These are phyloP conservation scores for Serendipita indica DNA, from an alignment of 768 basidiomycete genomes.

Conservation along the genomic window DNA sequence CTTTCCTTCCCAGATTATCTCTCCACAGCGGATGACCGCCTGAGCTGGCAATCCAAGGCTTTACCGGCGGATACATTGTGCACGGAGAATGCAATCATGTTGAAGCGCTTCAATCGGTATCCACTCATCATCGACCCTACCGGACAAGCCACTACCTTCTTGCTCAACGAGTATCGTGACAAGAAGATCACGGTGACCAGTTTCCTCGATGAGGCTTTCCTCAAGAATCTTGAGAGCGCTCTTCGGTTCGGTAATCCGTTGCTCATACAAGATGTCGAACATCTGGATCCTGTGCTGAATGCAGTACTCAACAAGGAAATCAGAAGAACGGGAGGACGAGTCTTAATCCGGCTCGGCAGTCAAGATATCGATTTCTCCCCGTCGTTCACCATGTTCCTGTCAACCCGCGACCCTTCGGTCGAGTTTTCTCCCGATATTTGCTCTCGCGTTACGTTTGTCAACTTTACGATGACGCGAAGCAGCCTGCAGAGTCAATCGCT, in stretches of 20 bases:
- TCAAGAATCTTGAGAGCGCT: constrained; percentile 97
- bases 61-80: constrained; percentile 93
- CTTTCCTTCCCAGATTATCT: constrained; percentile 90
- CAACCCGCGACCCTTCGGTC: constrained; percentile 91
- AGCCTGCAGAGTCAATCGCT: constrained; percentile 97
- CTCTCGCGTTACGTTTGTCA: constrained; percentile 90
- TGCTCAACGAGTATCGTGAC: constrained; percentile 87
- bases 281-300: constrained; percentile 93
- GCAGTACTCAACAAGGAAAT: constrained; percentile 96
- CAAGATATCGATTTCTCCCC: constrained; percentile 99
- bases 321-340: constrained; percentile 88
- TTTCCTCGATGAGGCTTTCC: constrained; percentile 96
- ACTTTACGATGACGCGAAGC: constrained; percentile 96
- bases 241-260: constrained; percentile 96
- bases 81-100: constrained; percentile 99
- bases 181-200: constrained; percentile 97
- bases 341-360: constrained; percentile 87
- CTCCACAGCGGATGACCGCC: constrained; percentile 90
- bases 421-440: constrained; percentile 98
- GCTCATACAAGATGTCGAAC: constrained; percentile 95
- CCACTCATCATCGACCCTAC: constrained; percentile 97
- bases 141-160: constrained; percentile 88
- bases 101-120: constrained; percentile 94
- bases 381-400: constrained; percentile 99
- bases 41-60: constrained; percentile 89